Evolutionary conservation across 257 asterid species (phyloP).

Genomic region (Solanum chiquidenum): DNA sequence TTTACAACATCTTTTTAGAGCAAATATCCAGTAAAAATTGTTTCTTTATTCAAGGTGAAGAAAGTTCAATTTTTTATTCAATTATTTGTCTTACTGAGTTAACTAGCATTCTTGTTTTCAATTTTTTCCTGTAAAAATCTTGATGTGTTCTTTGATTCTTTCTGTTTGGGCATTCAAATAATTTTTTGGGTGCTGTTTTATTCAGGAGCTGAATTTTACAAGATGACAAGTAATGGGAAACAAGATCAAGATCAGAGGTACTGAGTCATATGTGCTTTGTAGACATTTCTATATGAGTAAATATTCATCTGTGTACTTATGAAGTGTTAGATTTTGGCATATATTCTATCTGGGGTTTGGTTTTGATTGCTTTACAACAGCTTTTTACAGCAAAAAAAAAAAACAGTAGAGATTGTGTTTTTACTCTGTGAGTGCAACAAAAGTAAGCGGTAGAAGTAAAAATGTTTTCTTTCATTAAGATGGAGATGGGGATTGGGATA

Average conservation of each 20-base stretch:
- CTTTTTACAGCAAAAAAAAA: not conserved
- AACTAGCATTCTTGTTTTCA: not conserved
- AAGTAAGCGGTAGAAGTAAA: not conserved
- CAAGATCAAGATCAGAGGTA: constrained; percentile 67
- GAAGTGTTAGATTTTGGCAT: not conserved
- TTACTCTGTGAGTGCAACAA: not conserved
- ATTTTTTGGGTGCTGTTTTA: not conserved
- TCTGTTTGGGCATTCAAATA: not conserved
- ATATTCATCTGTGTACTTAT: not conserved
- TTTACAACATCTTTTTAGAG: not conserved
- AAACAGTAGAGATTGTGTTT: not conserved
- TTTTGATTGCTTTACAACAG: not conserved
- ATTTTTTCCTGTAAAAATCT: not conserved
- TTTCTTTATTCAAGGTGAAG: not conserved
- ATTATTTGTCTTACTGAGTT: not conserved
- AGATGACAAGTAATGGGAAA: constrained; percentile 33
- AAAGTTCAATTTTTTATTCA: not conserved
- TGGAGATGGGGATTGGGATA: not conserved
- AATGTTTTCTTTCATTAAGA: not conserved
- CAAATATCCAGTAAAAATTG: not conserved
- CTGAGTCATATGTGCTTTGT: not conserved
- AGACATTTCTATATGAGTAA: not conserved
- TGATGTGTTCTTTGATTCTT: not conserved
- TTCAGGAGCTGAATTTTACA: constrained; percentile 8
- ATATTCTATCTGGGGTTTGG: not conserved